Evolutionary conservation across 2,329 filamentous ascomycete genomes (phyloP).

Genomic region (Aphanocladium album): DNA sequence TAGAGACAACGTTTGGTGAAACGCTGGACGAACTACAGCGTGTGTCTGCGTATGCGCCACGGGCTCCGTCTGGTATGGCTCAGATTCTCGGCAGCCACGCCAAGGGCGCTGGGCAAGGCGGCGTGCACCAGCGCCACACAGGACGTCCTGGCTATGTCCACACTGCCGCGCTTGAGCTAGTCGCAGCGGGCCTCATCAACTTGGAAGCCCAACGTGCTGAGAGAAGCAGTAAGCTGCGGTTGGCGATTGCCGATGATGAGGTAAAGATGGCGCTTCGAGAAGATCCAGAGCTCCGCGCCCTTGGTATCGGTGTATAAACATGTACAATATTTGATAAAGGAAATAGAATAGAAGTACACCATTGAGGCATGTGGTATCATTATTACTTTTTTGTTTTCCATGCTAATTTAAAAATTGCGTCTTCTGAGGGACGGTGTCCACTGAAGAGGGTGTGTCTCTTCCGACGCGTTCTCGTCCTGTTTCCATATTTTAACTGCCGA

Average conservation of each 20-base stretch:
- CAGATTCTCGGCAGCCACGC: constrained; percentile 29
- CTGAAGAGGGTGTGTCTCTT: constrained; percentile 83
- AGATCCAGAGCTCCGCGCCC: constrained; percentile 76
- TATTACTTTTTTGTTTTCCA: not conserved
- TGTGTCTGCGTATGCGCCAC: constrained; percentile 29
- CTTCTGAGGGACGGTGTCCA: constrained; percentile 81
- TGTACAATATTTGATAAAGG: constrained; percentile 19
- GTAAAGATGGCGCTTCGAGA: constrained; percentile 82
- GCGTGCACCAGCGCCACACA: constrained; percentile 24
- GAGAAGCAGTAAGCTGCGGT: constrained; percentile 77
- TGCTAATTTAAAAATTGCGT: constrained; percentile 59
- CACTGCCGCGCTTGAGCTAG: constrained; percentile 72
- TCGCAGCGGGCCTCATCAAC: constrained; percentile 81
- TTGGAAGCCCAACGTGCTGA: constrained; percentile 78
- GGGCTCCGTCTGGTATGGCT: constrained; percentile 32
- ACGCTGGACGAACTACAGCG: constrained; percentile 69
- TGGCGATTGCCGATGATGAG: constrained; percentile 87
- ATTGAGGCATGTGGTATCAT: constrained; percentile 10
- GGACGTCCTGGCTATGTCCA: constrained; percentile 46
- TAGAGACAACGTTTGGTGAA: constrained; percentile 83
- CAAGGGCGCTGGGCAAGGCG: constrained; percentile 21
- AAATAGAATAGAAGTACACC: constrained; percentile 2
- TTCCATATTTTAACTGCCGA: constrained; percentile 85
- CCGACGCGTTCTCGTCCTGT: constrained; percentile 83
- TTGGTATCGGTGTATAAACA: constrained; percentile 54